Evolutionary conservation across 768 basidiomycete species (phyloP).

Genomic region (Lentinula lateritia): DNA sequence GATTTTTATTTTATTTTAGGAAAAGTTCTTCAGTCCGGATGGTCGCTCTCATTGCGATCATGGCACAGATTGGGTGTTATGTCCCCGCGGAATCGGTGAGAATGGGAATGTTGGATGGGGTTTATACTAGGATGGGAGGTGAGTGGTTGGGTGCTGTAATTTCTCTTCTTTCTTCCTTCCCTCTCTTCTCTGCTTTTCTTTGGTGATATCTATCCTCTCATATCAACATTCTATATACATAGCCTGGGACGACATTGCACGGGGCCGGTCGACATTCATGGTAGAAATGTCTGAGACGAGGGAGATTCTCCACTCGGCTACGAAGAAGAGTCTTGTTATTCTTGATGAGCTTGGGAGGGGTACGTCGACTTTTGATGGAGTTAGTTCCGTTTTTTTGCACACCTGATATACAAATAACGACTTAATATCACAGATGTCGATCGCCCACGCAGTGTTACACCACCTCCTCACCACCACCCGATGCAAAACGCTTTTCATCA

Average conservation of each 20-base stretch:
- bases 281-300: constrained; percentile 93
- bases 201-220: too few relatives aligned
- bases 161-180: too few relatives aligned
- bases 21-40: constrained; percentile 84
- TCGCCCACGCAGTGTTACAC: constrained; percentile 76
- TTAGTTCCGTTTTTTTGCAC: constrained; percentile 20
- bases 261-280: constrained; percentile 94
- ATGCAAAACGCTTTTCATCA: constrained; percentile 87
- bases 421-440: constrained; percentile 59
- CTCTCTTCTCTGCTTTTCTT: too few relatives aligned
- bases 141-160: constrained; percentile 12
- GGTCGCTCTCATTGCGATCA: constrained; percentile 69
- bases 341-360: constrained; percentile 89
- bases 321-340: constrained; percentile 75
- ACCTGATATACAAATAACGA: background rate
- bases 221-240: background rate
- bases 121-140: constrained; percentile 91
- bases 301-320: constrained; percentile 78
- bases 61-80: constrained; percentile 92
- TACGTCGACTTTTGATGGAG: constrained; percentile 90
- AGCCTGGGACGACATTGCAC: constrained; percentile 85
- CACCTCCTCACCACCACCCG: constrained; percentile 54
- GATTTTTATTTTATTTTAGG: constrained; percentile 24
- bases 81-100: constrained; percentile 77
- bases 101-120: constrained; percentile 76